These are phyloP conservation scores for Avicennia marina DNA, from an alignment of 257 asterid genomes.

Conservation along the genomic window DNA sequence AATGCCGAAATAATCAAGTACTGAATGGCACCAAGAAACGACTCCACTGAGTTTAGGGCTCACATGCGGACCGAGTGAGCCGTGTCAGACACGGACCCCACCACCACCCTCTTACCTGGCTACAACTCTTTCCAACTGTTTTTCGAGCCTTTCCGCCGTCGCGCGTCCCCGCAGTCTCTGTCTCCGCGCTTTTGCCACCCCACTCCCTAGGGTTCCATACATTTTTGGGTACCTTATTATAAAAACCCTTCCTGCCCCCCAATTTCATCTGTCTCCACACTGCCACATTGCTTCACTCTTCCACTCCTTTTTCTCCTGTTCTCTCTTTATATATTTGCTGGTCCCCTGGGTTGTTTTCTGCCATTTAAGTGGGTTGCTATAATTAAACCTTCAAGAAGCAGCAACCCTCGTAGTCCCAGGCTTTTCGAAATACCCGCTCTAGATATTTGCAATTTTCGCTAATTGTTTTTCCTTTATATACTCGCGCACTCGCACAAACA, in stretches of 20 bases:
- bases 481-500: too few relatives aligned
- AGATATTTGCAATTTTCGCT: neutral
- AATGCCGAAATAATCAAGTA: neutral
- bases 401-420: conserved; percentile 14
- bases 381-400: conserved; percentile 33
- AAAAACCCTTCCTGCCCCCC: conserved; percentile 19
- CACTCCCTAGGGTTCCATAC: conserved; percentile 22
- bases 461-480: neutral
- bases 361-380: conserved; percentile 17
- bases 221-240: neutral
- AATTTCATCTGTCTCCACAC: conserved; percentile 3
- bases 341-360: conserved; percentile 25
- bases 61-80: conserved; percentile 53
- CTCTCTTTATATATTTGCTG: conserved; percentile 15
- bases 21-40: too few relatives aligned
- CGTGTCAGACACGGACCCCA: conserved; percentile 38
- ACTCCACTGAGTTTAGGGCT: conserved; percentile 10
- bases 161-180: conserved; percentile 27
- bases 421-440: conserved; percentile 23
- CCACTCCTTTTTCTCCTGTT: neutral
- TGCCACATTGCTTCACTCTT: neutral
- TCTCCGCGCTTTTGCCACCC: conserved; percentile 21
- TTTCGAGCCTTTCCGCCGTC: conserved; percentile 31
- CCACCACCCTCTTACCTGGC: conserved; percentile 41
- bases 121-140: conserved; percentile 43